phyloP scores from a whole-genome alignment of 805 yeast species.

The Teunomyces stri region DNA sequence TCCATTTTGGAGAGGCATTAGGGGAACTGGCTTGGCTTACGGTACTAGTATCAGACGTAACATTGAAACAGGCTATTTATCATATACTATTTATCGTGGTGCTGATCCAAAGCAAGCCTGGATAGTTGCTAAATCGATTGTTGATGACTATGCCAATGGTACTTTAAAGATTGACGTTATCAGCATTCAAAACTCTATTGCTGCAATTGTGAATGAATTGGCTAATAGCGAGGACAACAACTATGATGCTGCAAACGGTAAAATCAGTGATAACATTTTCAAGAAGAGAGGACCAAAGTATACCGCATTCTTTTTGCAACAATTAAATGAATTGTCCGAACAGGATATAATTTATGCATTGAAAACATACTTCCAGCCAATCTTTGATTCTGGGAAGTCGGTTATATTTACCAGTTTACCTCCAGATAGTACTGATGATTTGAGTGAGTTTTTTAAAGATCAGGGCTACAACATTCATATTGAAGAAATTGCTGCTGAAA shows the following conservation, averaged over 20 bases:
- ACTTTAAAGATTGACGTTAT: conserved; percentile 51
- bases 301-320: conserved; percentile 50
- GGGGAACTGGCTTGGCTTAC: conserved; percentile 93
- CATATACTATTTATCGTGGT: conserved; percentile 73
- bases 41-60: conserved; percentile 67
- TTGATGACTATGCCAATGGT: conserved; percentile 59
- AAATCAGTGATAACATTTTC: conserved; percentile 64
- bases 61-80: conserved; percentile 64
- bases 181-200: conserved; percentile 68
- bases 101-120: conserved; percentile 73
- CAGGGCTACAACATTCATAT: conserved; percentile 61
- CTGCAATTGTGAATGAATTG: conserved; percentile 68
- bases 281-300: conserved; percentile 70
- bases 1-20: conserved; percentile 93
- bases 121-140: conserved; percentile 61
- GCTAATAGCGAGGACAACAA: conserved; percentile 69
- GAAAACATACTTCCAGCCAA: conserved; percentile 57
- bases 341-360: conserved; percentile 51
- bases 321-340: conserved; percentile 50
- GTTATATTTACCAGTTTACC: conserved; percentile 72
- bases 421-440: conserved; percentile 52
- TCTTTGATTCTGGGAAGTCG: conserved; percentile 59
- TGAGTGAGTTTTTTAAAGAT: conserved; percentile 45
- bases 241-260: conserved; percentile 61
- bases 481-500: conserved; percentile 48